These are phyloP conservation scores for Tetradesmus obliquus DNA, from an alignment of 139 green algal genomes.

Conservation along the genomic window DNA sequence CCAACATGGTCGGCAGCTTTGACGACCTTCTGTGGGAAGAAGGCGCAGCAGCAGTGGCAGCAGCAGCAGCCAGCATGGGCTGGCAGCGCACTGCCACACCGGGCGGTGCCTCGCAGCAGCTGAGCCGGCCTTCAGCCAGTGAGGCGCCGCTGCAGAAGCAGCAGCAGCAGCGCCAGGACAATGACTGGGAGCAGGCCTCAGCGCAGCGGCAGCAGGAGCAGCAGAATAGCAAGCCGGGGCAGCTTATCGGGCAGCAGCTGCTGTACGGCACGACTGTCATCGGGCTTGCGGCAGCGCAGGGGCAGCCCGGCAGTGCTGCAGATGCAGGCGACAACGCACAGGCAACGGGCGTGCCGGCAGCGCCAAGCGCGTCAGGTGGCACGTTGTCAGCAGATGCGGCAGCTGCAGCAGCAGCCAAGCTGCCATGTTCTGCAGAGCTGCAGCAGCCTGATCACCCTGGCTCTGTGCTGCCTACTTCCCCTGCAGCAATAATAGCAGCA, in stretches of 20 bases:
- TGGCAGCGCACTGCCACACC: slow-evolving; percentile 28
- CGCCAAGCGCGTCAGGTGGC: background rate
- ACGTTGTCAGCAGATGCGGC: background rate
- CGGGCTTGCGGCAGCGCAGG: too few relatives aligned
- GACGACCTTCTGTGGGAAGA: slow-evolving; percentile 42
- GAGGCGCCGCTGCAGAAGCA: slow-evolving; percentile 12
- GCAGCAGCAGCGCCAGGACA: slow-evolving; percentile 10
- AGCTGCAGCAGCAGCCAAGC: slow-evolving; percentile 4
- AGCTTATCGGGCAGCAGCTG: background rate
- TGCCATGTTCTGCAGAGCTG: background rate
- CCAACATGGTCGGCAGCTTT: slow-evolving; percentile 27
- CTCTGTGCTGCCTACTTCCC: background rate
- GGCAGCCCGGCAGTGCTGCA: background rate
- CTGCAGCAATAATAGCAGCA: slow-evolving; percentile 4
- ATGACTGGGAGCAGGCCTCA: background rate
- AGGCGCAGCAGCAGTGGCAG: background rate
- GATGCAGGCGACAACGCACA: background rate
- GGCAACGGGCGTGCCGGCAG: too few relatives aligned
- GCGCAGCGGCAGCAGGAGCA: background rate
- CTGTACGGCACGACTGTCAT: background rate
- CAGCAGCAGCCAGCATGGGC: slow-evolving; percentile 16
- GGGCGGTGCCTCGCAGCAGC: slow-evolving; percentile 12
- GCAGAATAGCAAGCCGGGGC: background rate
- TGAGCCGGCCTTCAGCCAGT: background rate
- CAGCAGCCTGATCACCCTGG: background rate